A percentile compares a stretch with the other conserved stretches of the same genome.
phyloP scores from a whole-genome alignment of 768 basidiomycete genomes.

The Phlegmacium glaucopus region DNA sequence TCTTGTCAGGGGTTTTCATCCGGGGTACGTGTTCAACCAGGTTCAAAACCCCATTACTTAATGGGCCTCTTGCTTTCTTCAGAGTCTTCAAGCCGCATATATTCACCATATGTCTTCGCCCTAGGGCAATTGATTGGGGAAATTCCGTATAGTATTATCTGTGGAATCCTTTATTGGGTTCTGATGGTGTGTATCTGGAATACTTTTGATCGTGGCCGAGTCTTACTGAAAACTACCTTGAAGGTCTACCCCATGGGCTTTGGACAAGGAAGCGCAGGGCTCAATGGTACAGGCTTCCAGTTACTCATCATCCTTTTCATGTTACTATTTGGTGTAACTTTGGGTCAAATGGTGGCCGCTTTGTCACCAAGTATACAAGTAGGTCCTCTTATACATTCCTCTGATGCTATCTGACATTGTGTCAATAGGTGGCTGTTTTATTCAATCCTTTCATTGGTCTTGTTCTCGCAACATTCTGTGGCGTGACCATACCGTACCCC shows the following conservation, averaged over 20 bases:
- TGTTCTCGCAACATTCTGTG: slow-evolving; percentile 71
- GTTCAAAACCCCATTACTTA: background rate
- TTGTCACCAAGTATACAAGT: slow-evolving; percentile 71
- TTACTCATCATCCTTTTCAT: slow-evolving; percentile 68
- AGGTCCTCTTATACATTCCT: slow-evolving; percentile 18
- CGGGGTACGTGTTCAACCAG: slow-evolving; percentile 16
- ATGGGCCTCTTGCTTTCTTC: background rate
- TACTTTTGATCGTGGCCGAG: background rate
- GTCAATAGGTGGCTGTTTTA: slow-evolving; percentile 59
- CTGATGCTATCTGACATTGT: slow-evolving; percentile 19
- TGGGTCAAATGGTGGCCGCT: slow-evolving; percentile 74
- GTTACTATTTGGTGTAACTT: slow-evolving; percentile 60
- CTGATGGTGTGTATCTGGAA: slow-evolving; percentile 48
- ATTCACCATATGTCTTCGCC: slow-evolving; percentile 83
- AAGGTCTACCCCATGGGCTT: slow-evolving; percentile 64
- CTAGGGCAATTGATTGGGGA: slow-evolving; percentile 80
- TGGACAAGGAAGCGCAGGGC: slow-evolving; percentile 58
- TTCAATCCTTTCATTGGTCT: slow-evolving; percentile 75
- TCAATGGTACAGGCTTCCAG: slow-evolving; percentile 68
- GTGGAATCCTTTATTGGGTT: slow-evolving; percentile 72
- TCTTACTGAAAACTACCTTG: background rate
- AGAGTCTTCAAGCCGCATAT: slow-evolving; percentile 83
- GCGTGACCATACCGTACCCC: slow-evolving; percentile 73
- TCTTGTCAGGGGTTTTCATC: slow-evolving; percentile 34
- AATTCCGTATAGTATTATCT: slow-evolving; percentile 71